phyloP scores from a whole-genome alignment of 768 basidiomycete genomes.

The Lentinula edodes region DNA sequence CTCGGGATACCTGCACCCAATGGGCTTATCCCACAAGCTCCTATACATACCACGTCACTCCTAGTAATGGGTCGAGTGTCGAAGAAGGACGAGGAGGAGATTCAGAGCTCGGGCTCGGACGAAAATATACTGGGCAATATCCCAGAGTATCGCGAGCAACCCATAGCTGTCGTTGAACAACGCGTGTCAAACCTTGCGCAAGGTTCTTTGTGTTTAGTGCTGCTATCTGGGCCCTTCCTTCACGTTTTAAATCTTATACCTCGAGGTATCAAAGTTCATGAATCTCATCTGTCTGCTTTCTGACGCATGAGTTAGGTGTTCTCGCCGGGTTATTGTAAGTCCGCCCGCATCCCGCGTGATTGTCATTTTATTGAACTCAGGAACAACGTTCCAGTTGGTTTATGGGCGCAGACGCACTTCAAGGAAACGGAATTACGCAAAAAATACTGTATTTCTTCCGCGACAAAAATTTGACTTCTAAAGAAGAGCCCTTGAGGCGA shows the following conservation, averaged over 20 bases:
- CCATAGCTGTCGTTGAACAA: slow-evolving; percentile 82
- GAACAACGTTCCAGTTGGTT: slow-evolving; percentile 56
- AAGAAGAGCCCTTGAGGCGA: slow-evolving; percentile 63
- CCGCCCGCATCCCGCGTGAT: background rate
- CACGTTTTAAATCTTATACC: slow-evolving; percentile 78
- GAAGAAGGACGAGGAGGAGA: slow-evolving; percentile 31
- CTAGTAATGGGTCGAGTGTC: slow-evolving; percentile 52
- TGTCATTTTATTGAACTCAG: background rate
- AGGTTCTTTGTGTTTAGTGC: slow-evolving; percentile 70
- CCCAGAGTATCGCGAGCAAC: slow-evolving; percentile 37
- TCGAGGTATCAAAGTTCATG: slow-evolving; percentile 34
- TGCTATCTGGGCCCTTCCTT: slow-evolving; percentile 79
- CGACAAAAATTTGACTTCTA: slow-evolving; percentile 58
- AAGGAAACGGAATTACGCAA: slow-evolving; percentile 75
- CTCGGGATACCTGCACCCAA: slow-evolving; percentile 86
- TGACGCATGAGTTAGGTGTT: slow-evolving; percentile 36
- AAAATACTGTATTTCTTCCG: slow-evolving; percentile 77
- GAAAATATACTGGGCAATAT: background rate
- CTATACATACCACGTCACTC: slow-evolving; percentile 86
- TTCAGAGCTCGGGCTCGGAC: background rate
- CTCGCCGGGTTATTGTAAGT: slow-evolving; percentile 84
- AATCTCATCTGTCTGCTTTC: background rate
- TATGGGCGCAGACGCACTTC: slow-evolving; percentile 84
- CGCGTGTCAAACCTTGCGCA: slow-evolving; percentile 89
- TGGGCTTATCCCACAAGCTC: slow-evolving; percentile 81